Evolutionary conservation across 805 yeast species (phyloP).

Genomic region (Brettanomyces custersianus): DNA sequence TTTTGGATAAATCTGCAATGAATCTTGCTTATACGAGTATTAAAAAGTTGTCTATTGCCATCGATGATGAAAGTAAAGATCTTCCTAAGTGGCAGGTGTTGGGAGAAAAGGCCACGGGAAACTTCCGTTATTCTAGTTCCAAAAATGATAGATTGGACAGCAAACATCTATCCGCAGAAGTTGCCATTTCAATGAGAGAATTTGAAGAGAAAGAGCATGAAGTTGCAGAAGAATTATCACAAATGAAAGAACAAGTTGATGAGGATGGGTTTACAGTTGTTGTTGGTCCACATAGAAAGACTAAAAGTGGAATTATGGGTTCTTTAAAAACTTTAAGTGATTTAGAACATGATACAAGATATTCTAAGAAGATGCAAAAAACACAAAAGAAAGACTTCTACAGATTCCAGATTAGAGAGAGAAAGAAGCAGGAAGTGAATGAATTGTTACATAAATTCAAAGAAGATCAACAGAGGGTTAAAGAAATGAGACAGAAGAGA

Average conservation of each 20-base stretch:
- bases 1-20: slow-evolving; percentile 63
- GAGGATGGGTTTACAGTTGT: slow-evolving; percentile 93
- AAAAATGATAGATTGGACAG: slow-evolving; percentile 27
- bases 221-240: slow-evolving; percentile 44
- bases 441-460: slow-evolving; percentile 76
- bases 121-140: slow-evolving; percentile 33
- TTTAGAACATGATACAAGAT: slow-evolving; percentile 25
- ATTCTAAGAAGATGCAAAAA: slow-evolving; percentile 47
- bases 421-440: slow-evolving; percentile 87
- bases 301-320: slow-evolving; percentile 63
- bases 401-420: slow-evolving; percentile 91
- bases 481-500: slow-evolving; percentile 68
- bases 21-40: slow-evolving; percentile 57
- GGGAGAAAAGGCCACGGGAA: slow-evolving; percentile 23
- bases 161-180: slow-evolving; percentile 42
- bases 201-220: slow-evolving; percentile 67
- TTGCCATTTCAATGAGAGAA: slow-evolving; percentile 51
- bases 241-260: slow-evolving; percentile 60
- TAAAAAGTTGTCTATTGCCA: slow-evolving; percentile 33
- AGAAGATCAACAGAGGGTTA: slow-evolving; percentile 82
- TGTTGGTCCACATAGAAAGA: slow-evolving; percentile 78
- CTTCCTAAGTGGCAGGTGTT: slow-evolving; percentile 32
- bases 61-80: slow-evolving; percentile 11
- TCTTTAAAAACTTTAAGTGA: slow-evolving; percentile 26
- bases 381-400: slow-evolving; percentile 87